Evolutionary conservation across 2,329 filamentous ascomycete genomes (phyloP).

Genomic region (Botrytis fabae): DNA sequence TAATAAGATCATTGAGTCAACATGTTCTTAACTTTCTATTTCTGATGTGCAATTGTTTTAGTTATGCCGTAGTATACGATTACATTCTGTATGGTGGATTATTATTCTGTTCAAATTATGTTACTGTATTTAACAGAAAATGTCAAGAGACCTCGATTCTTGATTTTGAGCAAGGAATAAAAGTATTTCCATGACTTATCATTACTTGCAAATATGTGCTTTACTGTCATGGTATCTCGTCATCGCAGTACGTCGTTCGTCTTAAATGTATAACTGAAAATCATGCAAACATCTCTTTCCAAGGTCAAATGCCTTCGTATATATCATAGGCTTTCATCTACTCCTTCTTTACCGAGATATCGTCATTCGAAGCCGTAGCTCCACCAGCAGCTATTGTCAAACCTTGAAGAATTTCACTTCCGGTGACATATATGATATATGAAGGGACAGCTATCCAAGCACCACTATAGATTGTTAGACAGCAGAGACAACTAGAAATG

Average conservation of each 20-base stretch:
- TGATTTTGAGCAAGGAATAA: background rate
- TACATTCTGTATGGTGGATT: background rate
- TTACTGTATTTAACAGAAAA: too few species aligned
- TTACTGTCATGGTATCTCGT: background rate
- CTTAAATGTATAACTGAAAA: background rate
- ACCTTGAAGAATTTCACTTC: constrained; percentile 60
- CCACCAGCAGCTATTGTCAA: constrained; percentile 49
- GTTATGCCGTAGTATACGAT: background rate
- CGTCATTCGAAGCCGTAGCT: constrained; percentile 29
- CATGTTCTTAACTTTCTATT: background rate
- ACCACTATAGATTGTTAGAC: constrained; percentile 46
- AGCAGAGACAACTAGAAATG: constrained; percentile 8
- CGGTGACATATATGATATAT: constrained; percentile 62
- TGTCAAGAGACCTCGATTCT: background rate
- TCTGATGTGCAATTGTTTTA: background rate
- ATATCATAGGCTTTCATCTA: background rate
- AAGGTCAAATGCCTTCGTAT: background rate
- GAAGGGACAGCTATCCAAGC: constrained; percentile 63
- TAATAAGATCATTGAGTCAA: background rate
- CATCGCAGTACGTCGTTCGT: background rate
- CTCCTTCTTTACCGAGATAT: constrained; percentile 31
- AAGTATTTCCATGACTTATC: background rate
- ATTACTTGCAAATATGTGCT: background rate
- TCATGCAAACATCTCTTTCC: background rate
- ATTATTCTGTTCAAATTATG: too few species aligned